Conservation (phyloP, 805 yeast genomes). For the Suhomyces xylopsoci region DNA sequence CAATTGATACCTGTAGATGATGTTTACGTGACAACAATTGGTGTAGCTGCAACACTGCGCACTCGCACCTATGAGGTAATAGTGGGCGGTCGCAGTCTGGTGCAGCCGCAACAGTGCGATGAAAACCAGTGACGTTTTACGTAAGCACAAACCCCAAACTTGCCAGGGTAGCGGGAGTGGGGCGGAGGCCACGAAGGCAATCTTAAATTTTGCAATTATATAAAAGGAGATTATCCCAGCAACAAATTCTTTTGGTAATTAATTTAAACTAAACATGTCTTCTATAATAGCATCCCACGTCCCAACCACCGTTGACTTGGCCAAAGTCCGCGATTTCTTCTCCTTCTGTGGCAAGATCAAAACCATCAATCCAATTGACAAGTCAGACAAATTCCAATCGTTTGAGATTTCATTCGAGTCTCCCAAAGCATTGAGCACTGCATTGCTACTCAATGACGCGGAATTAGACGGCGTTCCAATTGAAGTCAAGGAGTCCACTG, state of each 20-base stretch:
- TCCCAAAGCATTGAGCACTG: constrained; percentile 65
- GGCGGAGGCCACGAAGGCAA: neutral
- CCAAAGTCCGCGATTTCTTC: constrained; percentile 63
- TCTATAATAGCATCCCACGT: constrained; percentile 56
- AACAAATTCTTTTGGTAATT: no score
- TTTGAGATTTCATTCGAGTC: constrained; percentile 54
- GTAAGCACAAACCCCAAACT: neutral
- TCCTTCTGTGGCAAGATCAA: constrained; percentile 64
- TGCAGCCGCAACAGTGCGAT: neutral
- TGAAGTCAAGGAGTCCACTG: constrained; percentile 36
- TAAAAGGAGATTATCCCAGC: neutral
- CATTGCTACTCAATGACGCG: constrained; percentile 68
- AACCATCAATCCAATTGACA: constrained; percentile 25
- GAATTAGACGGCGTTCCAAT: constrained; percentile 62
- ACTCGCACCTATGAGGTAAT: neutral
- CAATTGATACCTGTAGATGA: neutral
- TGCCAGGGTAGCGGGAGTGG: neutral
- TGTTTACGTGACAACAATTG: no score
- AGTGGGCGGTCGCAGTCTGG: neutral
- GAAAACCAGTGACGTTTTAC: neutral
- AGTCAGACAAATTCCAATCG: constrained; percentile 28
- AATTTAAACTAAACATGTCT: constrained; percentile 20
- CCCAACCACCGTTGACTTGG: constrained; percentile 46
- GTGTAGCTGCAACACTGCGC: neutral
- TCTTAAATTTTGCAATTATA: neutral